Evolutionary conservation across 345 rosid genomes (phyloP), one percentile per base, ranked within the genome.

Genomic region (Hypericum androsaemum): DNA sequence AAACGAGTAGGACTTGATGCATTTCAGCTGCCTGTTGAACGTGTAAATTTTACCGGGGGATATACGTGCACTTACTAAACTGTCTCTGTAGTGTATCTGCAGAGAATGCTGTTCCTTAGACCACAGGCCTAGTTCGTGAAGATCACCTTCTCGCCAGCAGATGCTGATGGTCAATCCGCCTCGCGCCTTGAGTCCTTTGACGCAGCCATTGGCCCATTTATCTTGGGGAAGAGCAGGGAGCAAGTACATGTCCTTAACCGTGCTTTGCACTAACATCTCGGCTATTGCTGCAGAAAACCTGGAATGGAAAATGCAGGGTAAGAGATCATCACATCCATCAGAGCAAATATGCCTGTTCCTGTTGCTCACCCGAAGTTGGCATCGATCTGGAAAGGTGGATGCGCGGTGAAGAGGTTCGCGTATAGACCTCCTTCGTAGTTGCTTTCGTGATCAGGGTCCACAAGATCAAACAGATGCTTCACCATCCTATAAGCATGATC

Each of bases 361-460:
- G 35, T 39, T 51, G 51, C 78, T 78, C 71, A 92, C 98, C 97
- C 98, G 8, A 83, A 85, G 66, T 92, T 92, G 50, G 90, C 95
- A 63, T 92, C 98, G n/a, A 92, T 92, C 71, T 88, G 97, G 70
- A 92, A 92, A 35, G 98, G 98, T 3, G 98, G 97, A 59, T 88
- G 97, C 7, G 95, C 89, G 8, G 88, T 80, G 69, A 92, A 92
- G 65, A 92, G 63, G 80, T 92, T 92, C 48, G 74, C 80, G 62
- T 92, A 92, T 10, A 92, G 59, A 43, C 98, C 98, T 50, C 97
- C 97, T 65, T 74, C 76, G 16, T 67, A 92, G 35, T 59, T 43
- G 15, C n/a, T 65, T 62, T 80, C 94, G n/a, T 75, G 59, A 48
- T 75, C 80, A 1, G 92, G 94, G 71, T 92, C 97, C 36, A 92